Evolutionary conservation across 2,329 filamentous ascomycete species (phyloP).

Genomic region (Neoascochyta sp.): DNA sequence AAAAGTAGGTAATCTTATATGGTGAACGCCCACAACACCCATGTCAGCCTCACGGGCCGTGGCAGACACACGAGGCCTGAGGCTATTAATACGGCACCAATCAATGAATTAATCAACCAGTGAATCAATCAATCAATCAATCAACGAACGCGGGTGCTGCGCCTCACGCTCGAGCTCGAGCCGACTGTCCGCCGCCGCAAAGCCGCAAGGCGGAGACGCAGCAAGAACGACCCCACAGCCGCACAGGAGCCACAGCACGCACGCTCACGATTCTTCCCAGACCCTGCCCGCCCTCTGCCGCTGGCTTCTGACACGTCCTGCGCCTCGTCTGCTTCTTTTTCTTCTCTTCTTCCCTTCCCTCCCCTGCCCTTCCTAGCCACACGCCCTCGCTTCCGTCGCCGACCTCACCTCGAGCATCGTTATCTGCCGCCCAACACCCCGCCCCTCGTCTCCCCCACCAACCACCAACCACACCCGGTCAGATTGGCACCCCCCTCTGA

Average conservation of each 20-base stretch:
- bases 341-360: conserved; percentile 12
- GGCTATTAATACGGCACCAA: too few species aligned
- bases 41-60: too few species aligned
- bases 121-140: too few species aligned
- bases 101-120: too few species aligned
- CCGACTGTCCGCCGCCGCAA: conserved; percentile 17
- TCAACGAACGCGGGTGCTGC: too few species aligned
- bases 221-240: conserved; percentile 26
- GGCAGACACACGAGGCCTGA: too few species aligned
- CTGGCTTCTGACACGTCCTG: conserved; percentile 13
- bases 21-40: too few species aligned
- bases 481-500: conserved; percentile 29
- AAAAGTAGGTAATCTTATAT: too few species aligned
- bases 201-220: conserved; percentile 23
- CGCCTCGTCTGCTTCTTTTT: conserved; percentile 14
- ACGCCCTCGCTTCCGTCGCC: too few species aligned
- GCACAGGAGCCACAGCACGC: conserved; percentile 18
- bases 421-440: conserved; percentile 17
- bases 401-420: conserved; percentile 17
- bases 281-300: conserved; percentile 16
- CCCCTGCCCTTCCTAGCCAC: too few species aligned
- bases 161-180: too few species aligned
- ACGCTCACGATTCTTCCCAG: conserved; percentile 15
- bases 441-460: conserved; percentile 33
- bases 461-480: conserved; percentile 24